A percentile compares a stretch with the other conserved stretches of the same genome.
phyloP scores from a whole-genome alignment of 2,329 filamentous ascomycete species.

The Colletotrichum musae region DNA sequence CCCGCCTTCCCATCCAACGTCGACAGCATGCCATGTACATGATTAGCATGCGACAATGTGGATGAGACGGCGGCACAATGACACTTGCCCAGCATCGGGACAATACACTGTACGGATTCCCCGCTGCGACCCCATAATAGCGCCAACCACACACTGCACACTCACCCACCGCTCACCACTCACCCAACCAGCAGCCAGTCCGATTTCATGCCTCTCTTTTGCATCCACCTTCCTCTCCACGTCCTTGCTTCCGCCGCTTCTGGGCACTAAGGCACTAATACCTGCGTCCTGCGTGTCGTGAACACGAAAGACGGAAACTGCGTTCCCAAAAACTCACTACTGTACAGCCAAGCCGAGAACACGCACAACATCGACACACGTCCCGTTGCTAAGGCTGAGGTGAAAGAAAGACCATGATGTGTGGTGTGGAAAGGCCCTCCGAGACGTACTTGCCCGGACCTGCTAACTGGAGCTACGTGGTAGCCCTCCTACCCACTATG shows the following conservation, averaged over 20 bases:
- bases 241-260: too few species aligned
- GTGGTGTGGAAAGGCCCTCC: neutral
- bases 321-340: slow-evolving; percentile 1
- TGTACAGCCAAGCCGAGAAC: neutral
- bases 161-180: too few species aligned
- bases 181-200: too few species aligned
- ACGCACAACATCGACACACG: neutral
- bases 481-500: slow-evolving; percentile 31
- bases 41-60: slow-evolving; percentile 17
- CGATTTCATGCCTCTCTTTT: too few species aligned
- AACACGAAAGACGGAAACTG: neutral
- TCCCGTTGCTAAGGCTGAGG: neutral
- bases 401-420: neutral
- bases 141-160: neutral
- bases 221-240: too few species aligned
- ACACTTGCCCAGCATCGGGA: slow-evolving; percentile 22
- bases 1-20: slow-evolving; percentile 12
- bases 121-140: slow-evolving; percentile 23
- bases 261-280: too few species aligned
- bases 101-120: slow-evolving; percentile 16
- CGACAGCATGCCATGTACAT: neutral
- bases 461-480: slow-evolving; percentile 29
- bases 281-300: neutral
- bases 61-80: slow-evolving; percentile 11
- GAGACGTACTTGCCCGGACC: neutral